Percentiles rank a stretch among this genome's conserved stretches.
Evolutionary conservation across 305 asterid genomes (phyloP).

Genomic region (Fraxinus sp.): DNA sequence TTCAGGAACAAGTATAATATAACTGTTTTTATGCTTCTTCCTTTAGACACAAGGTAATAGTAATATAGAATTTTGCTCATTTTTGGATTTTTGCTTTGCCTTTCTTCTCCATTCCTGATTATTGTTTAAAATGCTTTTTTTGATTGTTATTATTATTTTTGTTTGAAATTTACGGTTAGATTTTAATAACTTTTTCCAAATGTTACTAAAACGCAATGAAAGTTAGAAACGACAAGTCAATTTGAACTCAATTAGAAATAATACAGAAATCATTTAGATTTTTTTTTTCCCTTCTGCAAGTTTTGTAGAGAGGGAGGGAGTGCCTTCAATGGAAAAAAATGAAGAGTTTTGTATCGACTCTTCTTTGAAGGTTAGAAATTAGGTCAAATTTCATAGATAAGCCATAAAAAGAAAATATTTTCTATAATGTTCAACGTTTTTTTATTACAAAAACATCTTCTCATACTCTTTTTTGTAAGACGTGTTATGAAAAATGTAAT

Average conservation of each 20-base stretch:
- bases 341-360: neutral
- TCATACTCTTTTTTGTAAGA: neutral
- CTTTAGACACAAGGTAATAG: neutral
- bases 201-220: neutral
- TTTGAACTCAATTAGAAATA: neutral
- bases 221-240: neutral
- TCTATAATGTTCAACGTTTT: neutral
- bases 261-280: no score
- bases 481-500: neutral
- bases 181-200: neutral
- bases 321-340: neutral
- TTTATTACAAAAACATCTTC: no score
- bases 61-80: neutral
- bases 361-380: neutral
- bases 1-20: constrained; percentile 2
- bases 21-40: neutral
- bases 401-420: neutral
- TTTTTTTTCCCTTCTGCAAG: no score
- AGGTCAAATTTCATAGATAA: neutral
- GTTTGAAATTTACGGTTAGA: neutral
- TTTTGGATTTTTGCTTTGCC: neutral
- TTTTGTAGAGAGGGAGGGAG: neutral
- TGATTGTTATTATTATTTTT: neutral
- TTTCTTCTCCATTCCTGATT: neutral
- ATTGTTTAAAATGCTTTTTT: neutral